A percentile compares a stretch with the other conserved stretches of the same genome.
Conservation (phyloP, 306 rosid genomes). For the Lathyrus aphaca region DNA sequence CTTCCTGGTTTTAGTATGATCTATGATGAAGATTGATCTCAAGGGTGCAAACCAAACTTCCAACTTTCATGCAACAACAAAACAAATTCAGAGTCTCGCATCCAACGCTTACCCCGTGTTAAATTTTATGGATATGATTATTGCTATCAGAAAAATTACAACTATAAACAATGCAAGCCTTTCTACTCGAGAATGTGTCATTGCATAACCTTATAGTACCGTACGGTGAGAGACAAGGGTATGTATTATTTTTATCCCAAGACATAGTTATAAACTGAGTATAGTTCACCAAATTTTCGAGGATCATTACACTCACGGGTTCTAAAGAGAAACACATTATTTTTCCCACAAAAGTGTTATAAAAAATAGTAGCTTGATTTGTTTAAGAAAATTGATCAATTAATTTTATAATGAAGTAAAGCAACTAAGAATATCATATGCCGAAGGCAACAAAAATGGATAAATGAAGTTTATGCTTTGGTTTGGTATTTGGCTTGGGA, state of each 20-base stretch:
- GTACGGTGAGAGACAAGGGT: background rate
- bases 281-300: background rate
- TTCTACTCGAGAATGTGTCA: background rate
- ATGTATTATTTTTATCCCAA: conserved; percentile 2
- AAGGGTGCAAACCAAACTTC: conserved; percentile 34
- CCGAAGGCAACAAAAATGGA: no score
- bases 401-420: background rate
- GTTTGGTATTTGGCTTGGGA: no score
- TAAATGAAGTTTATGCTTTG: no score
- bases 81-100: background rate
- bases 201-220: conserved; percentile 11
- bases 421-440: no score
- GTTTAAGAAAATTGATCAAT: no score
- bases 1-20: conserved; percentile 14
- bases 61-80: conserved; percentile 23
- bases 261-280: conserved; percentile 15
- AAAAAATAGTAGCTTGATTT: no score
- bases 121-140: conserved; percentile 30
- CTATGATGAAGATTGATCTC: conserved; percentile 25
- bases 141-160: background rate
- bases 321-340: background rate
- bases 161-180: conserved; percentile 1
- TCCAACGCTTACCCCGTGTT: background rate
- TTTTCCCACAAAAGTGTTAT: background rate
- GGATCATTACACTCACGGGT: conserved; percentile 2